A percentile compares a stretch with the other conserved stretches of the same genome.
Evolutionary conservation across 2,329 filamentous ascomycete genomes (phyloP).

Genomic region (Ophiosphaerella korrae): DNA sequence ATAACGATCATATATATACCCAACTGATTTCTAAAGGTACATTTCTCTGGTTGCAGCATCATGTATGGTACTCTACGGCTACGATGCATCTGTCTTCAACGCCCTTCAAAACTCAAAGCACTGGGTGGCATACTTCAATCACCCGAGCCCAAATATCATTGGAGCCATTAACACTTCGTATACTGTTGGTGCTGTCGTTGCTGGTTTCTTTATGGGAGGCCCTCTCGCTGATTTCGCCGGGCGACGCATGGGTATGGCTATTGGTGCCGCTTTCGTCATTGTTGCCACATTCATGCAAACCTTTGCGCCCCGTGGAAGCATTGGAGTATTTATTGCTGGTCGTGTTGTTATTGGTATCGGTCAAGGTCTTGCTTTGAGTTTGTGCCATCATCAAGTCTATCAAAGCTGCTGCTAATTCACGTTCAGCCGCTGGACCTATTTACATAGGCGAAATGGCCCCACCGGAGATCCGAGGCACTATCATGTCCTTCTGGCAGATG

Average conservation of each 20-base stretch:
- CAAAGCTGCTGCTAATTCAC: constrained; percentile 4
- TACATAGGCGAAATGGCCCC: constrained; percentile 74
- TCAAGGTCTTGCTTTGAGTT: constrained; percentile 69
- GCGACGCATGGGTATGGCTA: constrained; percentile 67
- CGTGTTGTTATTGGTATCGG: constrained; percentile 72
- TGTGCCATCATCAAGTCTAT: constrained; percentile 16
- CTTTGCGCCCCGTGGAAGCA: constrained; percentile 62
- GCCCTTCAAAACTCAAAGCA: constrained; percentile 70
- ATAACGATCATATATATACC: not conserved
- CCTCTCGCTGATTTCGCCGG: constrained; percentile 67
- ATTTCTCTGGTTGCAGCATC: constrained; percentile 72
- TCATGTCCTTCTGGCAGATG: constrained; percentile 73
- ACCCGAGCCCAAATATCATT: constrained; percentile 53
- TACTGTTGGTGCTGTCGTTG: constrained; percentile 71
- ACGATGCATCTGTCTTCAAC: constrained; percentile 76
- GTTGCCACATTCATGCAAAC: constrained; percentile 72
- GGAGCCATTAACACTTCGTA: constrained; percentile 71
- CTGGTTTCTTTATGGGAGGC: constrained; percentile 72
- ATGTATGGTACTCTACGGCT: constrained; percentile 77
- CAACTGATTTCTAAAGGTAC: constrained; percentile 56
- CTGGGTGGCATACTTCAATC: constrained; percentile 69
- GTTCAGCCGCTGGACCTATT: constrained; percentile 66
- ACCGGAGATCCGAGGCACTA: constrained; percentile 66
- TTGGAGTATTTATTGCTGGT: constrained; percentile 71
- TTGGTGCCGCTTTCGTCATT: constrained; percentile 68